These are phyloP conservation scores for Lactarius indigo DNA, from an alignment of 768 basidiomycete species.

Conservation along the genomic window DNA sequence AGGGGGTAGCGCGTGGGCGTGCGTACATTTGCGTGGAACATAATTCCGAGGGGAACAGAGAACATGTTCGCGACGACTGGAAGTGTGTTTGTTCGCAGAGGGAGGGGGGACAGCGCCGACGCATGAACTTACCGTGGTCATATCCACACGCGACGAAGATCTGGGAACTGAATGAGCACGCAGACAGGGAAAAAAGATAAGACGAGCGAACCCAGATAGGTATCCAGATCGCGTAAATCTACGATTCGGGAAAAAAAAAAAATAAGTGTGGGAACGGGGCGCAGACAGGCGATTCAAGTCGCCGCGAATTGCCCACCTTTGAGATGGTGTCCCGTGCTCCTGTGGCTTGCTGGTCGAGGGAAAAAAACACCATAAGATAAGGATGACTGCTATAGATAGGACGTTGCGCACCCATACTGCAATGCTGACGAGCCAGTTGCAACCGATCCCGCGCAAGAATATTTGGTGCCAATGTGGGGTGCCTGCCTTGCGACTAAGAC, in stretches of 20 bases:
- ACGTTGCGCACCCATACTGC: conserved; percentile 61
- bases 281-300: background rate
- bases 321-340: conserved; percentile 65
- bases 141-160: conserved; percentile 68
- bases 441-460: conserved; percentile 68
- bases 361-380: background rate
- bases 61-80: conserved; percentile 76
- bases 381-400: background rate
- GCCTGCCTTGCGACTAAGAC: conserved; percentile 54
- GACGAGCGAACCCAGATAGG: conserved; percentile 63
- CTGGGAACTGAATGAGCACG: conserved; percentile 32
- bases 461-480: conserved; percentile 71
- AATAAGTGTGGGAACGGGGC: background rate
- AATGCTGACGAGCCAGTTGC: conserved; percentile 73
- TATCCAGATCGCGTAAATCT: conserved; percentile 66
- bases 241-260: background rate
- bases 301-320: conserved; percentile 41
- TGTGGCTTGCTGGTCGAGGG: conserved; percentile 60
- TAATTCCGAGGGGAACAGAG: conserved; percentile 64
- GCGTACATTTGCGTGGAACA: conserved; percentile 64
- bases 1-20: background rate
- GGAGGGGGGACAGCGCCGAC: background rate
- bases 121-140: conserved; percentile 56
- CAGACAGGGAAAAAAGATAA: too few relatives aligned
- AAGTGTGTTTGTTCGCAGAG: background rate